Evolutionary conservation across 169 alveolate species (phyloP).

Genomic region (Cryptosporidium ryanae): DNA sequence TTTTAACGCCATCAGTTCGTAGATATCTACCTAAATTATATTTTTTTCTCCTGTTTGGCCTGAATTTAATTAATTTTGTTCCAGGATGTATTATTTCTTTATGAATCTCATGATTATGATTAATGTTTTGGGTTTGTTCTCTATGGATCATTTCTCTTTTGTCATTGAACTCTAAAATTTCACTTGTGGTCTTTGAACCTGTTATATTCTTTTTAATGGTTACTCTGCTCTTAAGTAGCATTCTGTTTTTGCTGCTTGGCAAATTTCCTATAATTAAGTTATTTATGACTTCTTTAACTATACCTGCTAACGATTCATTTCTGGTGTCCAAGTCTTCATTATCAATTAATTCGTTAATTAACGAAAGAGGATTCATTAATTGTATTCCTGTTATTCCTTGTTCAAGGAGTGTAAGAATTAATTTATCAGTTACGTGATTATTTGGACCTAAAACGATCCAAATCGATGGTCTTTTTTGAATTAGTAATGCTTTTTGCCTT

Average conservation of each 20-base stretch:
- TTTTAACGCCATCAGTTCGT: constrained; percentile 79
- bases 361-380: constrained; percentile 3
- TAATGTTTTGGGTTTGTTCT: background rate
- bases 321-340: background rate
- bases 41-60: constrained; percentile 46
- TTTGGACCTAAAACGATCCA: constrained; percentile 48
- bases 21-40: background rate
- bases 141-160: background rate
- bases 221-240: constrained; percentile 3
- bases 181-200: background rate
- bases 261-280: constrained; percentile 6
- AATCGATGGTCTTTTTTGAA: constrained; percentile 49
- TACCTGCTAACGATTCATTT: background rate
- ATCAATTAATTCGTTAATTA: constrained; percentile 22
- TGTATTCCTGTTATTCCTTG: constrained; percentile 45
- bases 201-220: constrained; percentile 1
- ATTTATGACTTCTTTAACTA: constrained; percentile 17
- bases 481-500: constrained; percentile 43
- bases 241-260: constrained; percentile 30
- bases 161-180: background rate
- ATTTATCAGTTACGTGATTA: constrained; percentile 7
- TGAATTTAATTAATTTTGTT: constrained; percentile 17
- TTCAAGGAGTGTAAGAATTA: constrained; percentile 3
- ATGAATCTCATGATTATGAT: constrained; percentile 1
- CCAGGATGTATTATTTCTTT: background rate